Base-by-base conservation (phyloP, 306 rosid genomes). In the Betula pendula region DNA sequence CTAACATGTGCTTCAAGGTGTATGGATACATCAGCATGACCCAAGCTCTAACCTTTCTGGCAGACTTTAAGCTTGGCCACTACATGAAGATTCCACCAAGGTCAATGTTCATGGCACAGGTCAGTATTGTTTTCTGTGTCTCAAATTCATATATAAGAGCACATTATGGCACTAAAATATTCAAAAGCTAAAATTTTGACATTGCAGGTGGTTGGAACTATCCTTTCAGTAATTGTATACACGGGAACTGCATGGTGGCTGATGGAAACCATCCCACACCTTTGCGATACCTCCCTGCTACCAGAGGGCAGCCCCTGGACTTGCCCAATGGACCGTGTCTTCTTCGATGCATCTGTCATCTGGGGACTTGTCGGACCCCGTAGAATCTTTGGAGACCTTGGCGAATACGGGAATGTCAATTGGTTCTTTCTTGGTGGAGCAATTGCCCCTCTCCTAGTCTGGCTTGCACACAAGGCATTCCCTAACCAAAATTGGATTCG, bases 1-100 rank as follows among this genome's bases (percentile, higher is more conserved):
- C 97, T n/a, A 92, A 92, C 85, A 90, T 92, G 97, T 92, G 96
- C 86, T 94, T 94, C 87, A 94, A 94, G 89, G 98, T 94, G 51
- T 94, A 89, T 60, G 97, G 98, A 15, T 94, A 90, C 86, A 94
- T 90, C 70, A 94, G 98, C 82, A 90, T 92, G 96, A 1, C 68
- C 31, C 98, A 94, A 87, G 97, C 93, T 72, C 79, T 92, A 11
- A 78, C 84, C 29, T 94, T 94, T 72, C 29, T 94, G 71, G 51
- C 24, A 42, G 98, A 94, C 81, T 92, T 90, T 51, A 92, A 94
- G 85, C 97, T 94, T 17, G 98, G 97, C 33, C 98, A 92, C 81
- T 94, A 94, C 73, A 92, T 94, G 98, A 94, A 94, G 84, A 92
- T 94, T 88, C 98, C 98, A 19, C 97, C 97, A 24, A 87, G 96